These are phyloP conservation scores for Pichia sporocuriosa DNA, from an alignment of 805 yeast genomes.

Conservation along the genomic window DNA sequence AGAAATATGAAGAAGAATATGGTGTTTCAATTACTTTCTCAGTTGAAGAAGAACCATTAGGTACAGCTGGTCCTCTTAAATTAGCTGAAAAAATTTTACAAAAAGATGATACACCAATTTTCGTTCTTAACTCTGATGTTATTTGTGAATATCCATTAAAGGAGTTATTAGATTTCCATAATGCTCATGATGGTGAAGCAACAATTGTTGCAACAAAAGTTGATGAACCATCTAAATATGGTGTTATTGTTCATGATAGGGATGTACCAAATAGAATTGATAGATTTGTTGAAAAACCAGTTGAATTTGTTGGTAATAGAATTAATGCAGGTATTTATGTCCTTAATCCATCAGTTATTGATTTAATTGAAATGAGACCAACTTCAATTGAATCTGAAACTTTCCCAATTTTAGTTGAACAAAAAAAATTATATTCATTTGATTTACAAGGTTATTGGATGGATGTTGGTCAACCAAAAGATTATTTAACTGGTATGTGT, in stretches of 20 bases:
- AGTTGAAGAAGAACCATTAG: constrained; percentile 98
- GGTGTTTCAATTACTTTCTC: constrained; percentile 95
- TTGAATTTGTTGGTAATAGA: constrained; percentile 98
- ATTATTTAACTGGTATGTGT: constrained; percentile 93
- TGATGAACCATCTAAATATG: constrained; percentile 98
- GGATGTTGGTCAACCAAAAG: constrained; percentile 99
- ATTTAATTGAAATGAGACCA: constrained; percentile 94
- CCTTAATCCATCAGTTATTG: constrained; percentile 95
- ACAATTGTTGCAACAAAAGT: constrained; percentile 99
- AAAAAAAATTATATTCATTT: constrained; percentile 83
- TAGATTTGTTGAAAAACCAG: constrained; percentile 99
- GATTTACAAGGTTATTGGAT: constrained; percentile 99
- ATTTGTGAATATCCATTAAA: constrained; percentile 97
- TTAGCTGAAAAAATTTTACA: constrained; percentile 89
- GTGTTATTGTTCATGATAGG: constrained; percentile 97
- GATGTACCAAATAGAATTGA: constrained; percentile 93
- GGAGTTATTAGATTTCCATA: constrained; percentile 89
- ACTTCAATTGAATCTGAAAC: constrained; percentile 99
- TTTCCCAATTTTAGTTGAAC: constrained; percentile 91
- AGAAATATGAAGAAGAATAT: constrained; percentile 90
- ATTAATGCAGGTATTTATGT: constrained; percentile 99
- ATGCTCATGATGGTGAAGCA: constrained; percentile 94
- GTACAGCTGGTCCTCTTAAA: constrained; percentile 98
- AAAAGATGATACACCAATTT: constrained; percentile 95
- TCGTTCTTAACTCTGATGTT: constrained; percentile 96